phyloP scores from a whole-genome alignment of 2,329 filamentous ascomycete species.

The Mycosphaerelloides madeirae region DNA sequence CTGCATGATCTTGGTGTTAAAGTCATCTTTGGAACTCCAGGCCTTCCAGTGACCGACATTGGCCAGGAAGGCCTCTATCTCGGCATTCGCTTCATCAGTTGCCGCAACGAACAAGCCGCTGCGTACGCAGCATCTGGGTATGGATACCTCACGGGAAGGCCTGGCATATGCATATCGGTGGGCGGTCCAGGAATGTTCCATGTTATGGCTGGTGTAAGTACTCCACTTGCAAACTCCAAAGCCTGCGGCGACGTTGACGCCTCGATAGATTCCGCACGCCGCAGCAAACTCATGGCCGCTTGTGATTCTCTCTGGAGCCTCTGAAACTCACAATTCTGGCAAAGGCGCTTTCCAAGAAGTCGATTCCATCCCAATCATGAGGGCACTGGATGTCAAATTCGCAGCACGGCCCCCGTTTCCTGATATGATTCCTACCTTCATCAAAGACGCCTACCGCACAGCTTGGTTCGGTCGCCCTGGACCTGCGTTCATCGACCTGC shows the following conservation, averaged over 20 bases:
- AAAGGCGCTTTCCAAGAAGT: slow-evolving; percentile 57
- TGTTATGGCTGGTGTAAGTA: slow-evolving; percentile 51
- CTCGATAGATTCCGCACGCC: slow-evolving; percentile 30
- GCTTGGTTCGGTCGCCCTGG: slow-evolving; percentile 7
- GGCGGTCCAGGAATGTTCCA: slow-evolving; percentile 56
- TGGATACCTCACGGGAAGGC: slow-evolving; percentile 54
- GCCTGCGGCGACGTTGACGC: too few relatives aligned
- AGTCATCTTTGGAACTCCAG: slow-evolving; percentile 51
- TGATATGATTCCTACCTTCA: slow-evolving; percentile 44
- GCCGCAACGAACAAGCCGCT: slow-evolving; percentile 56
- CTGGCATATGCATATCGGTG: slow-evolving; percentile 56
- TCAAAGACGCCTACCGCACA: slow-evolving; percentile 40
- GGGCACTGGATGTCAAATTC: slow-evolving; percentile 50
- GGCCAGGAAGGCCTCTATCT: slow-evolving; percentile 54
- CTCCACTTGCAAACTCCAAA: neutral
- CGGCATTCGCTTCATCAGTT: slow-evolving; percentile 55
- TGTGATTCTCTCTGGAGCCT: slow-evolving; percentile 51
- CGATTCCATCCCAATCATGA: slow-evolving; percentile 50
- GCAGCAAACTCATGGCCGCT: slow-evolving; percentile 53
- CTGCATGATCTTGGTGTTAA: slow-evolving; percentile 47
- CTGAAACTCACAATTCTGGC: slow-evolving; percentile 48
- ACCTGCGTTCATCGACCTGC: slow-evolving; percentile 5
- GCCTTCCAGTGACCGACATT: slow-evolving; percentile 54
- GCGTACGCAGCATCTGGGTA: slow-evolving; percentile 56
- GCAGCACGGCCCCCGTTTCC: slow-evolving; percentile 44